Evolutionary conservation across 257 asterid species (phyloP).

Genomic region (Catharanthus roseus): DNA sequence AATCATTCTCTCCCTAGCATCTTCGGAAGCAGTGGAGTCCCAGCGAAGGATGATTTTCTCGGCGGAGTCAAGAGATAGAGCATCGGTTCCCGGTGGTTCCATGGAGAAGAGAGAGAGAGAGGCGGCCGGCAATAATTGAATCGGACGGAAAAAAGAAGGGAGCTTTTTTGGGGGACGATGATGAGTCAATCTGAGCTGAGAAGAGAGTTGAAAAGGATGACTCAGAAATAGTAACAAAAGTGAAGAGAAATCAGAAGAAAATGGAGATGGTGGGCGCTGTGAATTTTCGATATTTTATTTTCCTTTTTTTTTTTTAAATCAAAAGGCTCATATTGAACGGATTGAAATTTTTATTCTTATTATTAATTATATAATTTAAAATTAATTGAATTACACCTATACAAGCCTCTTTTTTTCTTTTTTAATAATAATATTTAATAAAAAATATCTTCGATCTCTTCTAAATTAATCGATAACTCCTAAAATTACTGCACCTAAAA

Average conservation of each 20-base stretch:
- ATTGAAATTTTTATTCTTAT: no score
- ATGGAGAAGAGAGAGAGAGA: no score
- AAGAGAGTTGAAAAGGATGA: background rate
- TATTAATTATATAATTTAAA: no score
- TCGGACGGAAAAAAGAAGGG: slow-evolving; percentile 17
- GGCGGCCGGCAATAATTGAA: slow-evolving; percentile 3
- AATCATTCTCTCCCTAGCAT: slow-evolving; percentile 66
- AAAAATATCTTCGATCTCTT: no score
- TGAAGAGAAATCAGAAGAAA: background rate
- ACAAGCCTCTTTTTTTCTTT: no score
- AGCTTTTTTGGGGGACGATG: background rate
- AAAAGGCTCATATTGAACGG: no score
- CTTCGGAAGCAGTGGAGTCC: slow-evolving; percentile 81
- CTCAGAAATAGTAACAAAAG: background rate
- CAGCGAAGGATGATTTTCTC: slow-evolving; percentile 64
- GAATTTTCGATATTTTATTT: background rate
- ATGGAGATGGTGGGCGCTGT: background rate
- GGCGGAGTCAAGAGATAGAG: slow-evolving; percentile 31
- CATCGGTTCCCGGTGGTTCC: slow-evolving; percentile 59
- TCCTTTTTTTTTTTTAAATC: no score
- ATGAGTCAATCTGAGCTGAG: slow-evolving; percentile 7
- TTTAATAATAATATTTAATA: no score
- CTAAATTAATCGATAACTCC: no score
- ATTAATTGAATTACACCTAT: no score
- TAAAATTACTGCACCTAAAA: no score